A percentile compares a stretch with the other conserved stretches of the same genome.
These are phyloP conservation scores for Fonsecaea monophora DNA, from an alignment of 2,329 filamentous ascomycete species.

Conservation along the genomic window DNA sequence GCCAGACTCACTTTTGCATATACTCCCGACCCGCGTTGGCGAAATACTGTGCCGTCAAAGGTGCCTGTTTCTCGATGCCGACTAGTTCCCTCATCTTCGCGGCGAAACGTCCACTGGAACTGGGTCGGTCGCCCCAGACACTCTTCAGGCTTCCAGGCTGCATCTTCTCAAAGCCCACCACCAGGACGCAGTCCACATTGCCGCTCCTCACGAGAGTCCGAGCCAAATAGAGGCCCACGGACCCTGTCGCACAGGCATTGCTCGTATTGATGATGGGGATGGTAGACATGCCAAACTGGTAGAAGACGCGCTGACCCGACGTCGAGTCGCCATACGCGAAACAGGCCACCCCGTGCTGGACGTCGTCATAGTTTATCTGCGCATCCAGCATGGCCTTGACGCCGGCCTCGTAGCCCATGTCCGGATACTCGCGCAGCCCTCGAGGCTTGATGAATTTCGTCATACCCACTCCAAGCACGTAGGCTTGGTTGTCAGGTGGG, in stretches of 20 bases:
- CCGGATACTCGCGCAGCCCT: no score
- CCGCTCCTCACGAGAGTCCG: slow-evolving; percentile 78
- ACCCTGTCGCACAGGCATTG: slow-evolving; percentile 6
- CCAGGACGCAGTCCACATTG: slow-evolving; percentile 82
- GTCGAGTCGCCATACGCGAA: slow-evolving; percentile 9
- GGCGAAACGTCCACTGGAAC: slow-evolving; percentile 68
- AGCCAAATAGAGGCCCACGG: slow-evolving; percentile 82
- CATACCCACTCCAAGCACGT: no score
- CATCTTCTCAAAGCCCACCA: slow-evolving; percentile 98
- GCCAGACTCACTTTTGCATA: neutral
- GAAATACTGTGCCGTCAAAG: slow-evolving; percentile 62
- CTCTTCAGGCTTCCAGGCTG: slow-evolving; percentile 81
- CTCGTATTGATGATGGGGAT: slow-evolving; percentile 12
- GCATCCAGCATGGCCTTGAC: slow-evolving; percentile 64
- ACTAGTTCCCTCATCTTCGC: slow-evolving; percentile 69
- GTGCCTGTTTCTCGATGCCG: neutral
- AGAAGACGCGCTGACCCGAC: slow-evolving; percentile 1
- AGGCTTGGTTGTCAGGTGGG: no score
- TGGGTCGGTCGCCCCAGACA: slow-evolving; percentile 82
- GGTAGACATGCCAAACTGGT: slow-evolving; percentile 15
- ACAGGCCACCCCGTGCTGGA: slow-evolving; percentile 4
- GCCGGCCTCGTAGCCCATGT: slow-evolving; percentile 37
- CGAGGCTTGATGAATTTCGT: no score
- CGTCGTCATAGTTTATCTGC: slow-evolving; percentile 13
- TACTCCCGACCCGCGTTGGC: slow-evolving; percentile 1